Evolutionary conservation across 2,329 filamentous ascomycete species (phyloP), one percentile per base, ranked within the genome.

Genomic region (Neonectria ditissima): DNA sequence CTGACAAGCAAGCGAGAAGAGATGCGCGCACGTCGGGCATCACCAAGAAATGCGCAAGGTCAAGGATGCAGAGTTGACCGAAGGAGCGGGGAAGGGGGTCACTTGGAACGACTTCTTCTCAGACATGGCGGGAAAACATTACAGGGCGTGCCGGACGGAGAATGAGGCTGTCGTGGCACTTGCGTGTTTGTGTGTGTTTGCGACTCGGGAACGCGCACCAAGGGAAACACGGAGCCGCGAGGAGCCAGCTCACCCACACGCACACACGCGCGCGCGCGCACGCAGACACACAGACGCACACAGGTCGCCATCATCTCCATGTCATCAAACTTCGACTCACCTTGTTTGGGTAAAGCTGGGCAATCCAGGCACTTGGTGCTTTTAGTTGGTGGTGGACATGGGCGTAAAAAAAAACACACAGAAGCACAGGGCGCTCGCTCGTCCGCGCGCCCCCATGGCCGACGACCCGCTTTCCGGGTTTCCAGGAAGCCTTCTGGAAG

Each of bases 391-490:
- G 16, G 52, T 55, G 52, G 52, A 61, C 51, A 39, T 55, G 41
- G 34, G 20, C 39, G 34, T 37, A 55, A 51, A 61, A 61, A 55
- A 10, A 9, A 28, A 28, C 8, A 13, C 4, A 14, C 20, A 16
- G 34, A 30, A 55, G 58, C 51, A 61, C 51, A 50, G 58, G 51
- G 24, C 58, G 26, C 50, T 52, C 30, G 48, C 28, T 52, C 48
- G 20, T 14, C 16, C 48, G 48, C n/a, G 3, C 51, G 47, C 41
- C 57, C 39, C 6, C 16, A 32, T 32, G 32, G 37, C 34, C 44
- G n/a, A 53, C 32, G 62, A 61, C 59, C 62, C 62, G 58, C 58
- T 62, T 56, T 34, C 30, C 37, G 24, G 47, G 50, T 62, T 56
- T 50, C 30, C 47, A 39, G 43, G 60, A 58, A 63, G 45, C 34